phyloP scores from a whole-genome alignment of 768 basidiomycete species.

The Tylopilus intermedius region DNA sequence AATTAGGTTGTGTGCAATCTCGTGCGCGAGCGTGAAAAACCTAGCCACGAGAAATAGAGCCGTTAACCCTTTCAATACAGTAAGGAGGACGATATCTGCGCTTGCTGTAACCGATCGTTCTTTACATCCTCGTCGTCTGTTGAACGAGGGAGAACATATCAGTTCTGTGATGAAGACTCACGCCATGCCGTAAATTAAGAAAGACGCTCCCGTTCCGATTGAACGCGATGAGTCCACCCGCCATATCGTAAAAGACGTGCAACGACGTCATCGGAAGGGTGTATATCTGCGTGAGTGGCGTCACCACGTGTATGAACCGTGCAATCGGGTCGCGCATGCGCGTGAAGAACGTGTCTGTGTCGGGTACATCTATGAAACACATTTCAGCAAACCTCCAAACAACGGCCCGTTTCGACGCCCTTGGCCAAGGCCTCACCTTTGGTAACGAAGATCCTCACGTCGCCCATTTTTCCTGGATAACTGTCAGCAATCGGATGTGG shows the following conservation, averaged over 20 bases:
- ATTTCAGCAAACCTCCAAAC: not conserved
- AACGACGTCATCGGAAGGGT: not conserved
- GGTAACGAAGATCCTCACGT: not conserved
- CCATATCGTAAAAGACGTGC: not conserved
- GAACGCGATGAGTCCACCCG: slow-evolving; percentile 69
- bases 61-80: not conserved
- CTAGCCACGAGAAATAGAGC: not conserved
- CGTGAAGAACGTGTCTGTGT: too few relatives aligned
- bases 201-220: slow-evolving; percentile 87
- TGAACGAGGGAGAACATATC: not conserved
- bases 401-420: not conserved
- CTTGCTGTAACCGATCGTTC: slow-evolving; percentile 48
- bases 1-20: not conserved
- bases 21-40: not conserved
- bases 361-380: not conserved
- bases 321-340: not conserved
- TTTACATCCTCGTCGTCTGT: slow-evolving; percentile 69
- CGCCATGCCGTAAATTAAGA: slow-evolving; percentile 83
- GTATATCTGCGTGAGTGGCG: not conserved
- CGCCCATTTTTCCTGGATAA: not conserved
- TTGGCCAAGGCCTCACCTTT: not conserved
- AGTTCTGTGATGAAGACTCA: slow-evolving; percentile 36
- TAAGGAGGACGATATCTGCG: slow-evolving; percentile 50
- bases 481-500: too few relatives aligned
- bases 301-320: not conserved